These are phyloP conservation scores for Phaeoacremonium minimum DNA, from an alignment of 2,329 filamentous ascomycete genomes.

Conservation along the genomic window DNA sequence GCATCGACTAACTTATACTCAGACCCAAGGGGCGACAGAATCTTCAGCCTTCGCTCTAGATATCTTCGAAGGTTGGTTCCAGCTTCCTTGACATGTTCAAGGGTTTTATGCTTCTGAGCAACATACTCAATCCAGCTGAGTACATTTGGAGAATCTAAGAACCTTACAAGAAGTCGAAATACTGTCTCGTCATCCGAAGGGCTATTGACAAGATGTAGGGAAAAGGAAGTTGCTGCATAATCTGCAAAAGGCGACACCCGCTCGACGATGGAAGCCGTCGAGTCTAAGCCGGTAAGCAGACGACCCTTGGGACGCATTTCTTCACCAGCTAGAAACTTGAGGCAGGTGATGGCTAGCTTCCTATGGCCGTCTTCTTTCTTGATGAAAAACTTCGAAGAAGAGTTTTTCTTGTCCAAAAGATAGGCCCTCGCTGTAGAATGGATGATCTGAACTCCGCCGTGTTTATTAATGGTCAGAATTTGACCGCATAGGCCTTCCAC, in stretches of 20 bases:
- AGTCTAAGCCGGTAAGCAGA: no score
- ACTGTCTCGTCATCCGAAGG: constrained; percentile 11
- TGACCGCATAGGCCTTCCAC: constrained; percentile 19
- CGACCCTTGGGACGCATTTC: neutral
- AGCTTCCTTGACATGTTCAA: constrained; percentile 15
- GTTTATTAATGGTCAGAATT: constrained; percentile 18
- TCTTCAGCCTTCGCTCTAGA: no score
- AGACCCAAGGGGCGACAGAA: no score
- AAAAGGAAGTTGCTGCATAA: constrained; percentile 16
- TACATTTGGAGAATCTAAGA: constrained; percentile 10
- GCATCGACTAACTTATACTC: no score
- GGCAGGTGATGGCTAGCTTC: constrained; percentile 17
- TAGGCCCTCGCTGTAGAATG: constrained; percentile 23
- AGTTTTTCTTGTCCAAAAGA: constrained; percentile 9
- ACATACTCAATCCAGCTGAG: constrained; percentile 17
- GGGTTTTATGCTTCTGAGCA: constrained; percentile 10
- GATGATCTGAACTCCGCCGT: constrained; percentile 16
- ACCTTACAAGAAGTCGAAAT: constrained; percentile 10
- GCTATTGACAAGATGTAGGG: constrained; percentile 14
- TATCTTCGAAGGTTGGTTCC: no score
- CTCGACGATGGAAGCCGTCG: neutral
- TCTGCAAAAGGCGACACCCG: constrained; percentile 4
- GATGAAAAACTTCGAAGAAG: constrained; percentile 16
- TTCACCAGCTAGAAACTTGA: constrained; percentile 12
- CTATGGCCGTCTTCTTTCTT: constrained; percentile 14